Base-by-base conservation (phyloP, 352 stramenopile species). In the Globisporangium apiculatum region DNA sequence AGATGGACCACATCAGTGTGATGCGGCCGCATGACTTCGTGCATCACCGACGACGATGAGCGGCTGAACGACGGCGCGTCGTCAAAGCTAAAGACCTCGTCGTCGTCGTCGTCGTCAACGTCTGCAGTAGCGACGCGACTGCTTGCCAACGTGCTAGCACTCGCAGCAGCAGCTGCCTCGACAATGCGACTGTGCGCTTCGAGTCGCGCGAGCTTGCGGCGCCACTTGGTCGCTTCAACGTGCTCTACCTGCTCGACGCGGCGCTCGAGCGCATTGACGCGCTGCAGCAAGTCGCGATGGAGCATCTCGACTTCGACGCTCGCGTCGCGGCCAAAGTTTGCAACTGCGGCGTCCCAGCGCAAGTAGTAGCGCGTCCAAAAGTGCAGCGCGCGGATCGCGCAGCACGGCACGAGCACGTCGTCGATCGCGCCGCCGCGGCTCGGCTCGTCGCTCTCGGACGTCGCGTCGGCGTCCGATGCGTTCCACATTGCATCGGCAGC, bases 301-400 rank as follows among this genome's bases (percentile, higher is more conserved):
- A 78, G 57, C 0, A 65, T 73, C 62, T 91, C 82, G 9, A 88
- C 66, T 55, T 83, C 75, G 0, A 87, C 72, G 24, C 62, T 78
- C 47, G 75, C 72, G 17, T 89, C 76, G 11, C 82, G 75, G 17
- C 88, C 75, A 41, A 76, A 73, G 35, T 77, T 69, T 6, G 70
- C 76, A 31, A 31, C 24, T 2, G 70, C 75, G 0, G 81, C 72
- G 47, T 94, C 80, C 79, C 81, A 92, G 5, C 84, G 79, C 56
- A 94, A 55, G 42, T 91, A 94, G 57, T 92, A 94, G 14, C 79
- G 71, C 11, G 73, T 69, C 84, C 84, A 94, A 31, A 94, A 90
- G 45, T 72, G 67, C 10, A 94, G 61, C 41, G 78, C 73, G 35
- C 87, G 88, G 14, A 87, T 79, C 49, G 77, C 75, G 24, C 70